Evolutionary conservation across 495 filamentous ascomycete species (phyloP), one percentile per base, ranked within the genome.

Genomic region (Entonaema liquescens): DNA sequence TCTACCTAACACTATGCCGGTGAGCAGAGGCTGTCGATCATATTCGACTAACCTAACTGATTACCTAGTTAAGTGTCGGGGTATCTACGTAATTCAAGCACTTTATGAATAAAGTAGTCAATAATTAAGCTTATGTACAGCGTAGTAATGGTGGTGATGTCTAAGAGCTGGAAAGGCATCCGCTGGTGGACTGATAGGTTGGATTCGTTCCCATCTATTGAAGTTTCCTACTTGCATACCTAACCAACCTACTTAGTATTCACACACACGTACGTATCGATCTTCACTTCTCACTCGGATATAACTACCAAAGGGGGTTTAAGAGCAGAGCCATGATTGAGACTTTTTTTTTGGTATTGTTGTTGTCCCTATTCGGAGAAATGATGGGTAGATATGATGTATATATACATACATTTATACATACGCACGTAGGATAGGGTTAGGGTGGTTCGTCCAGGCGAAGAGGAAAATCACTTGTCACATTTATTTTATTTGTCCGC

Each of bases 221-320:
- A n/a, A 29, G 2, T 62, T 25, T 23, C 29, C 29, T 31, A 31
- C 29, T 7, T 7, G 7, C 29, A 3, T 31, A 31, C 29, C 29
- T 31, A 31, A 50, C 44, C 44, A 11, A 23, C 44, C 11, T 50
- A 50, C 17, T 19, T 50, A 54, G 35, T 1, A 19, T 33, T 33
- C 31, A 7, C 31, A 33, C 31, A 9, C 31, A 33, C 31, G 31
- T 33, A 9, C 31, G 12, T 21, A 50, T 25, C 29, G 44, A 25
- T n/a, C 26, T 62, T 50, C 47, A 8, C 23, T 12, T 26, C 47
- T 25, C 13, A 55, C 59, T 70, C 68, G 68, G 68, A 59, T 71
- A 31, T 38, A 52, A 40, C 58, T 71, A 59, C 68, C 68, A 57
- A 67, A 71, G 62, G 50, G 29, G 33, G 68, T 29, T 49, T 25